Conservation (phyloP, 1,284 basidiomycete species). For the Cutaneotrichosporon sp. region DNA sequence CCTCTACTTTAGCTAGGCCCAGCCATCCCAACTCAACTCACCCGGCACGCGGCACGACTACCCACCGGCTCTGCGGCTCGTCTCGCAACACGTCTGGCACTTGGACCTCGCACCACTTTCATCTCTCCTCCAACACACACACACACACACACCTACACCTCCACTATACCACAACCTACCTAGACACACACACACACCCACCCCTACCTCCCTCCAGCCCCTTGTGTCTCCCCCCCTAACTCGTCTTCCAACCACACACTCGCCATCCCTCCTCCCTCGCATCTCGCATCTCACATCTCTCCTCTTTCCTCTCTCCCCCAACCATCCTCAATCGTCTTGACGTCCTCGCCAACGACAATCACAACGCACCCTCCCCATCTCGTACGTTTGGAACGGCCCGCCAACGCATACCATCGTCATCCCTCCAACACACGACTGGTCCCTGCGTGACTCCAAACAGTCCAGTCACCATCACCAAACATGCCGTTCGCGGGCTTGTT, state of each 20-base stretch:
- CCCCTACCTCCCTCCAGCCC: too few species aligned
- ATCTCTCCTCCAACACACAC: background rate
- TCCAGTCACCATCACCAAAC: constrained; percentile 1
- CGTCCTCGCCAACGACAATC: too few species aligned
- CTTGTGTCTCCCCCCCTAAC: background rate
- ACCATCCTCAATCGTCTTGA: background rate
- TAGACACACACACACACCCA: too few species aligned
- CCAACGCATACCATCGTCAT: background rate
- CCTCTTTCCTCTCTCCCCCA: background rate
- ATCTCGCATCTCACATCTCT: background rate
- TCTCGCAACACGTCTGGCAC: too few species aligned
- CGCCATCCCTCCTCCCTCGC: background rate
- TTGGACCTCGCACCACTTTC: too few species aligned
- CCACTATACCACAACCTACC: too few species aligned
- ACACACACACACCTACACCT: background rate
- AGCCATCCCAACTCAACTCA: background rate
- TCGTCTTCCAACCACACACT: too few species aligned
- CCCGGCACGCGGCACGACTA: background rate
- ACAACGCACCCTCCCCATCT: background rate
- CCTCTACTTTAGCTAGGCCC: background rate
- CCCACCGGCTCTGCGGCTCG: too few species aligned
- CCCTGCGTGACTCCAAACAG: constrained; percentile 8
- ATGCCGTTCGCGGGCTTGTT: constrained; percentile 23
- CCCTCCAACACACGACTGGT: constrained; percentile 1
- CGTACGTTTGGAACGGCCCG: background rate